Evolutionary conservation across 345 rosid genomes (phyloP), one percentile per base, ranked within the genome.

Genomic region (Pistacia integerrima): DNA sequence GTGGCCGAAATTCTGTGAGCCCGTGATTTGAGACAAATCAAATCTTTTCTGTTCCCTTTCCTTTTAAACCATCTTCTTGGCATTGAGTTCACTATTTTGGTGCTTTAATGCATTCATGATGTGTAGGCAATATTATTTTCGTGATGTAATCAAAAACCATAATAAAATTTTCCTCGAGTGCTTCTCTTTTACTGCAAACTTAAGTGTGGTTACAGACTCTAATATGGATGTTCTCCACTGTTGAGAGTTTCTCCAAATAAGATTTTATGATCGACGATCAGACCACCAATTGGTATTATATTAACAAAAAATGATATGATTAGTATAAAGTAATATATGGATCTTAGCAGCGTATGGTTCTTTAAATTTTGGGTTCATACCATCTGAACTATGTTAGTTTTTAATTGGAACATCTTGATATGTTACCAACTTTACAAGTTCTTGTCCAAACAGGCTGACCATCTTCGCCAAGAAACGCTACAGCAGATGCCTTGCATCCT

Each of bases 391-490:
- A 41, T 8, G 1, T 6, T 41, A 41, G 46, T 41, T 41, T 41
- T 41, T 41, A 41, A 7, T 6, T 41, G 10, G 13, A 36, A 38
- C 67, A 16, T 64, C 28, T 62, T 12, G 18, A 74, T n/a, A 52
- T 64, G 22, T 63, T 62, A 64, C 41, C 49, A 64, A 13, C 35
- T 11, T 25, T 61, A 18, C 51, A 60, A 62, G 18, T 36, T 28
- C 58, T 67, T 14, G 28, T 49, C 20, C 5, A 55, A 55, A 78
- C 87, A 93, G 99, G 99, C 98, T 59, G 99, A 96, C 80, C 92
- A 96, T 88, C 81, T 96, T 49, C 91, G 97, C 41, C 91, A 89
- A 69, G 94, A 84, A 82, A 90, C 97, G 4, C 69, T 96, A 83
- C 95, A 83, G 77, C 98, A 92, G 77, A 93, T 93, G 97, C 85